Conservation (phyloP, 345 rosid genomes). For the Citrus medica region DNA sequence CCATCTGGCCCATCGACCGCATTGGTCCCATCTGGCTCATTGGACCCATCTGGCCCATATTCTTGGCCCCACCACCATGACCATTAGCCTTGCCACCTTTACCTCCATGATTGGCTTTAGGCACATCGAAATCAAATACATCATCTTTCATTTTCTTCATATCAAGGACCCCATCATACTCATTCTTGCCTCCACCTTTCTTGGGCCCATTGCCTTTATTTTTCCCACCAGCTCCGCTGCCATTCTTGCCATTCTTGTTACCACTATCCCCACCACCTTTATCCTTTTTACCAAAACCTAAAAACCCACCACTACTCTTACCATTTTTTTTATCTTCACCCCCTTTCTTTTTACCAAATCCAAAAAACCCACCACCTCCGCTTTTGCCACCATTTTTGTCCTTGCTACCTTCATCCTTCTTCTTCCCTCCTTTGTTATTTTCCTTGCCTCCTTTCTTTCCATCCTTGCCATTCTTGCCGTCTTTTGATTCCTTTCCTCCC, state of each 20-base stretch:
- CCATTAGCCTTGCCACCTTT: constrained; percentile 30
- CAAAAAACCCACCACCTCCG: constrained; percentile 33
- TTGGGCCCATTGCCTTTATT: constrained; percentile 47
- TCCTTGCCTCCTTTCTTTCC: constrained; percentile 30
- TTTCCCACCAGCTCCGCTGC: constrained; percentile 33
- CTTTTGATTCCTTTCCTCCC: constrained; percentile 23
- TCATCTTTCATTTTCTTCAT: constrained; percentile 35
- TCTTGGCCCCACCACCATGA: constrained; percentile 29
- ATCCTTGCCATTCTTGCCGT: constrained; percentile 23
- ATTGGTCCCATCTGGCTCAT: constrained; percentile 6
- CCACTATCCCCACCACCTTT: constrained; percentile 33
- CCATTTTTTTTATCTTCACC: constrained; percentile 33
- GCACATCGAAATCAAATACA: constrained; percentile 44
- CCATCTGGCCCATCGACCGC: constrained; percentile 24
- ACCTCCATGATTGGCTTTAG: constrained; percentile 24
- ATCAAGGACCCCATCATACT: constrained; percentile 33
- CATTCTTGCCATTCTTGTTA: constrained; percentile 27
- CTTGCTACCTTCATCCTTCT: constrained; percentile 18
- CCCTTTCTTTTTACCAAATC: constrained; percentile 45
- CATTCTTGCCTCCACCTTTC: constrained; percentile 49
- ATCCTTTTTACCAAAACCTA: constrained; percentile 46
- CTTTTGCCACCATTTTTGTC: constrained; percentile 39
- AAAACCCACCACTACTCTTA: constrained; percentile 34
- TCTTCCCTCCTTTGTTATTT: constrained; percentile 11
- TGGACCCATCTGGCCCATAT: constrained; percentile 23